phyloP scores from a whole-genome alignment of 495 filamentous ascomycete species.

The Aspergillus diversus region DNA sequence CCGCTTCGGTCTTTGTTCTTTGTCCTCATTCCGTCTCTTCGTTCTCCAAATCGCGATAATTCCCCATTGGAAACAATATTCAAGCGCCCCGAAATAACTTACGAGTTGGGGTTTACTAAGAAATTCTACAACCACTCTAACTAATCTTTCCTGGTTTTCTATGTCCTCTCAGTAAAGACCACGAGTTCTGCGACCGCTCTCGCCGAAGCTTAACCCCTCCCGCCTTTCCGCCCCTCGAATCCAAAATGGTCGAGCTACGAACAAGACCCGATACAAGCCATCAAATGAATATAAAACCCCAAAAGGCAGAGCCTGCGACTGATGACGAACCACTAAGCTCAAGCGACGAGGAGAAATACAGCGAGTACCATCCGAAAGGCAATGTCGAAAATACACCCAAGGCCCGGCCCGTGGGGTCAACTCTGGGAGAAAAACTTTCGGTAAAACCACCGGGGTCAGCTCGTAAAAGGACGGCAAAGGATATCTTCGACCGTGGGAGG shows the following conservation, averaged over 20 bases:
- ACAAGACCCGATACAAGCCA: background rate
- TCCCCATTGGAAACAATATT: too few relatives aligned
- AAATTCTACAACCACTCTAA: background rate
- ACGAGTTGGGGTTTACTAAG: too few relatives aligned
- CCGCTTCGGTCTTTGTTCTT: background rate
- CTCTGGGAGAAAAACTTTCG: slow-evolving; percentile 32
- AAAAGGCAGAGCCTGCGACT: slow-evolving; percentile 24
- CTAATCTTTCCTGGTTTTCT: background rate
- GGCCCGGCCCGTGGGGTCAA: slow-evolving; percentile 17
- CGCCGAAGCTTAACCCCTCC: background rate
- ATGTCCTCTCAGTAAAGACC: background rate
- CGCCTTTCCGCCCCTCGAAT: background rate
- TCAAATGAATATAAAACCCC: background rate
- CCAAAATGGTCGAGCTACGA: slow-evolving; percentile 13
- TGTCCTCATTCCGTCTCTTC: background rate
- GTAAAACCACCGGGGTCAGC: slow-evolving; percentile 6
- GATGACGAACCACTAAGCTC: slow-evolving; percentile 39
- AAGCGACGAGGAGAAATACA: slow-evolving; percentile 30
- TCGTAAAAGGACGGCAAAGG: slow-evolving; percentile 19
- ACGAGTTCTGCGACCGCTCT: background rate
- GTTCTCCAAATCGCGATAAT: too few relatives aligned
- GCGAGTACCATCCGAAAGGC: slow-evolving; percentile 13
- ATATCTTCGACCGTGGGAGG: slow-evolving; percentile 14
- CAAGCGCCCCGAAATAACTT: too few relatives aligned
- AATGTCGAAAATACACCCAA: slow-evolving; percentile 21